Evolutionary conservation across 73 alveolate genomes (phyloP).

Genomic region (Uronychia binucleata): DNA sequence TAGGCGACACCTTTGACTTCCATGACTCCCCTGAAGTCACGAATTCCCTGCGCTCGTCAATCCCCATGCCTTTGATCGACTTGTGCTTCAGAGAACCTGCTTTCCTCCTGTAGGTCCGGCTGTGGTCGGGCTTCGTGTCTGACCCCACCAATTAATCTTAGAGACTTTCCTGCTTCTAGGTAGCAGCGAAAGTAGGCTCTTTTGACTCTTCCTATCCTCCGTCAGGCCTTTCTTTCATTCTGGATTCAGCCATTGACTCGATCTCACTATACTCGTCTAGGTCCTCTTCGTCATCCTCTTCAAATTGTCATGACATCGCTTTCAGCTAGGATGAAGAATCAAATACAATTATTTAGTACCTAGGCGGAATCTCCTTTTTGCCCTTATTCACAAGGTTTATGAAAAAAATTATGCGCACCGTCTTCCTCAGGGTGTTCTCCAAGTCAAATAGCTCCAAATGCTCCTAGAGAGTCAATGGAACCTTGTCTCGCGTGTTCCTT

Average conservation of each 20-base stretch:
- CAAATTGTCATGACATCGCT: neutral
- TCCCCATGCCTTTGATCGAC: neutral
- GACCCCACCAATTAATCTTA: neutral
- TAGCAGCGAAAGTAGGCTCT: too few relatives aligned
- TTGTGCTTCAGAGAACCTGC: neutral
- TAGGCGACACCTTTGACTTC: neutral
- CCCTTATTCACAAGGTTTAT: neutral
- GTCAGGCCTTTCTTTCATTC: too few relatives aligned
- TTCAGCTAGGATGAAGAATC: neutral
- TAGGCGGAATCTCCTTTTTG: neutral
- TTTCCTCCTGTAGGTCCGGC: neutral
- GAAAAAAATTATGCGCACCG: neutral
- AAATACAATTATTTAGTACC: too few relatives aligned
- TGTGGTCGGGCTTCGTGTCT: neutral
- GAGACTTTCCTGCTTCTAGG: neutral
- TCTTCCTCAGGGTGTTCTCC: neutral
- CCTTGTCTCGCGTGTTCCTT: constrained; percentile 49
- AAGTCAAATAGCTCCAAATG: neutral
- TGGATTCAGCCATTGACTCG: too few relatives aligned
- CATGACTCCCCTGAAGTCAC: neutral
- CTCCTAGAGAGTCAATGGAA: constrained; percentile 68
- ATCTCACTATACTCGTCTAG: too few relatives aligned
- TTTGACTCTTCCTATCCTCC: too few relatives aligned
- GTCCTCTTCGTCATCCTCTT: neutral
- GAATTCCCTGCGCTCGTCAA: neutral